Conservation (phyloP, 2,329 filamentous ascomycete species). For the Verticillium tricorpus region DNA sequence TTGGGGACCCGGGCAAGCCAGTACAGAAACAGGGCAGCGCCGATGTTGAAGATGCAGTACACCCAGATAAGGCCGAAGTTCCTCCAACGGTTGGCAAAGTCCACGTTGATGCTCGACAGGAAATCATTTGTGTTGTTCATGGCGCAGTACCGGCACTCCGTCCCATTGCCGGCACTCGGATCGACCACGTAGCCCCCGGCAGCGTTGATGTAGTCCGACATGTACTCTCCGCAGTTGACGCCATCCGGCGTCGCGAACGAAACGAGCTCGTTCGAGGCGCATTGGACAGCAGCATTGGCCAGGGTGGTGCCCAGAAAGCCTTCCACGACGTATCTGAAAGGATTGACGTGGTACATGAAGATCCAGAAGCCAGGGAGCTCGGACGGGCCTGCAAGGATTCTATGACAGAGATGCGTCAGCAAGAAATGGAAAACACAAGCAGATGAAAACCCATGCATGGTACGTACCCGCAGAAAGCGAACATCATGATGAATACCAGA, state of each 20-base stretch:
- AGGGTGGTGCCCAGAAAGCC: constrained; percentile 62
- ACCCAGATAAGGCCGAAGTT: constrained; percentile 47
- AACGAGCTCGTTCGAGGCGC: constrained; percentile 61
- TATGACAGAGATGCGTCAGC: background rate
- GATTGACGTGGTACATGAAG: constrained; percentile 70
- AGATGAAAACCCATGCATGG: background rate
- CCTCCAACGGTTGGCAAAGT: constrained; percentile 48
- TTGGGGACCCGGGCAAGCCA: constrained; percentile 31
- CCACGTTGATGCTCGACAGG: constrained; percentile 26
- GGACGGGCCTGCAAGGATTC: constrained; percentile 9
- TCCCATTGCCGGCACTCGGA: constrained; percentile 27
- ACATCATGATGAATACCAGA: constrained; percentile 56
- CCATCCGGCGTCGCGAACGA: constrained; percentile 53
- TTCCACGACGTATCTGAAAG: constrained; percentile 69
- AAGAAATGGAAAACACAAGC: background rate
- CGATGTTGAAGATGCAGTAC: constrained; percentile 49
- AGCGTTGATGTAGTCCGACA: constrained; percentile 38
- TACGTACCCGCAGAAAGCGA: constrained; percentile 49
- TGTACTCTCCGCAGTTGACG: constrained; percentile 52
- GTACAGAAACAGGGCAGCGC: constrained; percentile 42
- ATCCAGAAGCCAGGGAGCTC: constrained; percentile 65
- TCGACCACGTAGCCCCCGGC: constrained; percentile 40
- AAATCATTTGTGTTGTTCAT: constrained; percentile 10
- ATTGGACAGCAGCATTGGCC: constrained; percentile 54
- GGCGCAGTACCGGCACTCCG: constrained; percentile 18